Evolutionary conservation across 371 early-diverging fungal genomes (phyloP), one percentile per base, ranked within the genome.

Genomic region (Entomophthora muscae): DNA sequence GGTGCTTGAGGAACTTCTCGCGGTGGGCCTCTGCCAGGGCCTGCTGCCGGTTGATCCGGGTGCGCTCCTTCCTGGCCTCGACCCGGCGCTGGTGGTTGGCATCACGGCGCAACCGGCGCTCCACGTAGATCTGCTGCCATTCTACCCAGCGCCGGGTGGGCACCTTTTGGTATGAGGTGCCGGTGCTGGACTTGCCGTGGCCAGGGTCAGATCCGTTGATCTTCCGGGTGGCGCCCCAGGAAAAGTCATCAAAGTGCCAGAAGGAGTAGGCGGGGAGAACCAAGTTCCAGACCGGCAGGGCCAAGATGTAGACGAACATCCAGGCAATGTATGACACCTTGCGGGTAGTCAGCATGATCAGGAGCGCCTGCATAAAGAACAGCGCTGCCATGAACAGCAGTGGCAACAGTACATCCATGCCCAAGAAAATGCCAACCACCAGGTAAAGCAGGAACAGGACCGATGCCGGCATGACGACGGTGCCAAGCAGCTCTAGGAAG

Each of bases 171-270:
- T n/a, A n/a, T n/a, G n/a, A n/a, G 54, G 7, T 53, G n/a, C 23
- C 26, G 3, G 54, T 66, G 73, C 69, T 69, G 77, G 66, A 70
- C 71, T 29, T 66, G 24, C 79, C 77, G 54, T 72, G 69, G 17
- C 66, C 71, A 23, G 59, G 63, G 67, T 70, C 66, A 71, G 80
- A 89, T 26, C 90, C 90, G 0, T 83, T 82, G 1, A 91, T 84
- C 54, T 86, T 84, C 56, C 98, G 79, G 0, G 98, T 99, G 68
- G 93, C 86, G 1, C 98, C 99, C 99, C 98, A 98, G 0, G 88
- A 85, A 70, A 98, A 96, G 66, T 98, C 97, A 69, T 98, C 99
- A 76, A 98, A 95, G 71, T 93, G 93, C 99, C 99, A 97, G 76
- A 88, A 98, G 27, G 98, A 86, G 72, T 98, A 98, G 1, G 88